phyloP scores from a whole-genome alignment of 2,329 filamentous ascomycete genomes.

The Cephalotrichum gorgonifer region DNA sequence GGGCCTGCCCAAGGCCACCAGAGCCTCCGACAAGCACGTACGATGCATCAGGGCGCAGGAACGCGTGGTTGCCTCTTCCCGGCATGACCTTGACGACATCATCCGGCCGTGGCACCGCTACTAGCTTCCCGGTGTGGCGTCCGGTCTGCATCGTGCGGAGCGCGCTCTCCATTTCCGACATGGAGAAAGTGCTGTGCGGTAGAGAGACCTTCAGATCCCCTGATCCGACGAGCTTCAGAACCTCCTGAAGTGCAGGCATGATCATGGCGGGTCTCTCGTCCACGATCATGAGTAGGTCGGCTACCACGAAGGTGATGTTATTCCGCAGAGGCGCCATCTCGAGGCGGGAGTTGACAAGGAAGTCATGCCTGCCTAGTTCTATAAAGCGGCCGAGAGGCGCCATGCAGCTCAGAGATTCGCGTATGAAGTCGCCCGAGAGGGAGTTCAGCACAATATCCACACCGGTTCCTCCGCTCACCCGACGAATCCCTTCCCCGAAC shows the following conservation, averaged over 20 bases:
- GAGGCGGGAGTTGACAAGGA: too few species aligned
- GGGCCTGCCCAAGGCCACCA: conserved; percentile 12
- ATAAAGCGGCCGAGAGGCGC: conserved; percentile 22
- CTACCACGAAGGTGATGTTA: too few species aligned
- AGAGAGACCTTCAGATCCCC: too few species aligned
- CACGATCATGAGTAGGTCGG: too few species aligned
- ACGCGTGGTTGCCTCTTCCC: too few species aligned
- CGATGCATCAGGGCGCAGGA: too few species aligned
- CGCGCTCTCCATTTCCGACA: not conserved
- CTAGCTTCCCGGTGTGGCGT: conserved; percentile 11
- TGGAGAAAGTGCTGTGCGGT: too few species aligned
- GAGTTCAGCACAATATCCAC: conserved; percentile 25
- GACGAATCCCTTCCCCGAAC: conserved; percentile 17
- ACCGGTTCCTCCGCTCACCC: conserved; percentile 19
- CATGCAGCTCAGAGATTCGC: conserved; percentile 21
- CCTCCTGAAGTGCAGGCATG: too few species aligned
- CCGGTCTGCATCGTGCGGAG: conserved; percentile 8
- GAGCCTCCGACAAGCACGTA: conserved; percentile 15
- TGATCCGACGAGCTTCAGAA: too few species aligned
- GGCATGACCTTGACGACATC: conserved; percentile 5
- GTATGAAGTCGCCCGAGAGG: conserved; percentile 16
- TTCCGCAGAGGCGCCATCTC: too few species aligned
- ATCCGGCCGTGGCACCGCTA: conserved; percentile 5
- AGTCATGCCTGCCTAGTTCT: too few species aligned
- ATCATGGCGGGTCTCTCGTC: too few species aligned